Evolutionary conservation across 352 stramenopile genomes (phyloP).

Genomic region (Phytophthora hybrid): DNA sequence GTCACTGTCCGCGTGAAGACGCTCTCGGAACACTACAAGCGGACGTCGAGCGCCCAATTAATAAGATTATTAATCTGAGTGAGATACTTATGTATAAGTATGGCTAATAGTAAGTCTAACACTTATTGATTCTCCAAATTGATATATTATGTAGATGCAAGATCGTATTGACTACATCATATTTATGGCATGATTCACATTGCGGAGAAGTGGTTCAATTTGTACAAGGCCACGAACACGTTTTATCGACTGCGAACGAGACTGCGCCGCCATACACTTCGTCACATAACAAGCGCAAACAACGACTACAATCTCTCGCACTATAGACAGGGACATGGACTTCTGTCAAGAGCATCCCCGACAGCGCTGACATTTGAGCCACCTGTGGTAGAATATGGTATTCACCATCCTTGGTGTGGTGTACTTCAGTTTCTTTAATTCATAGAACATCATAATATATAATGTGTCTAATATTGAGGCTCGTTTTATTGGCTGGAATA

Average conservation of each 20-base stretch:
- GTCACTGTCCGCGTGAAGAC: conserved; percentile 3
- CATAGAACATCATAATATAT: not conserved
- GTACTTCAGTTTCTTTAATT: not conserved
- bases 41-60: conserved; percentile 3
- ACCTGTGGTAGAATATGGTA: not conserved
- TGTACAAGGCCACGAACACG: too few species aligned
- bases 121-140: not conserved
- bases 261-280: too few species aligned
- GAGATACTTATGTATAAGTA: too few species aligned
- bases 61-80: not conserved
- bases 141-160: not conserved
- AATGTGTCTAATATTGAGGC: not conserved
- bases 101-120: not conserved
- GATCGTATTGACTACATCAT: not conserved
- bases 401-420: not conserved
- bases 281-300: not conserved
- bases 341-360: not conserved
- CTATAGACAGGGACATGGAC: not conserved
- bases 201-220: not conserved
- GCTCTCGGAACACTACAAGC: not conserved
- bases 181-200: not conserved
- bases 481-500: not conserved
- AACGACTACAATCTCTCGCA: not conserved
- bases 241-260: too few species aligned
- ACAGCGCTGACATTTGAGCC: not conserved